These are phyloP conservation scores for Talaromyces adpressus DNA, from an alignment of 495 filamentous ascomycete species.

Conservation along the genomic window DNA sequence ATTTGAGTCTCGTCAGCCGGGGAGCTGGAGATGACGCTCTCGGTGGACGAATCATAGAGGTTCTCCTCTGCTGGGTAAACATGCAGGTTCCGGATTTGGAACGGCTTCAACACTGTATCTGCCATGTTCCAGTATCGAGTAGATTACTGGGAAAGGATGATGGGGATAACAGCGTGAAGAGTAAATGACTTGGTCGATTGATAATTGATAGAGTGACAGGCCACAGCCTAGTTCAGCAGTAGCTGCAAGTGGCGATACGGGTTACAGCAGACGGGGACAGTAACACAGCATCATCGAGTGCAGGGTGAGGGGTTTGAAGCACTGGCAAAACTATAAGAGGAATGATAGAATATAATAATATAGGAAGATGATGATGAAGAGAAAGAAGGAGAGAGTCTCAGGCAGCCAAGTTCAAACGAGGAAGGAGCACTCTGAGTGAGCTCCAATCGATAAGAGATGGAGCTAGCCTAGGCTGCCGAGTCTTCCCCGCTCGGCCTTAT, in stretches of 20 bases:
- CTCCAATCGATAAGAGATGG: neutral
- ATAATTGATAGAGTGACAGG: neutral
- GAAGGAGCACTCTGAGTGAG: neutral
- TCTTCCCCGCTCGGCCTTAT: neutral
- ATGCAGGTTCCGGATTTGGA: constrained; percentile 35
- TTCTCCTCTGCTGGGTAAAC: constrained; percentile 13
- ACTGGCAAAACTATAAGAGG: neutral
- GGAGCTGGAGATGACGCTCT: constrained; percentile 1
- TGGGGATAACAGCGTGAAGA: neutral
- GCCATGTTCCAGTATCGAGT: neutral
- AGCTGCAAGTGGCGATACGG: neutral
- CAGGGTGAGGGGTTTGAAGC: neutral
- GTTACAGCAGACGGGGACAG: neutral
- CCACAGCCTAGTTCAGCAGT: neutral
- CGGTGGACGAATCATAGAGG: constrained; percentile 7
- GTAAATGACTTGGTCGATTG: neutral
- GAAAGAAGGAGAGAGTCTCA: neutral
- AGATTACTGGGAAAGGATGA: constrained; percentile 9
- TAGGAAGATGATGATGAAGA: neutral
- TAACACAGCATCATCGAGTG: neutral
- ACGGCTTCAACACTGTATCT: constrained; percentile 33
- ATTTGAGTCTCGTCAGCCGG: neutral
- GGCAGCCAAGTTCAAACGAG: neutral
- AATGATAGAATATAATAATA: neutral
- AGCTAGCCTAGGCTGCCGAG: neutral